A percentile compares a stretch with the other conserved stretches of the same genome.
Conservation (phyloP, 345 rosid genomes). For the Rubroshorea leprosula region DNA sequence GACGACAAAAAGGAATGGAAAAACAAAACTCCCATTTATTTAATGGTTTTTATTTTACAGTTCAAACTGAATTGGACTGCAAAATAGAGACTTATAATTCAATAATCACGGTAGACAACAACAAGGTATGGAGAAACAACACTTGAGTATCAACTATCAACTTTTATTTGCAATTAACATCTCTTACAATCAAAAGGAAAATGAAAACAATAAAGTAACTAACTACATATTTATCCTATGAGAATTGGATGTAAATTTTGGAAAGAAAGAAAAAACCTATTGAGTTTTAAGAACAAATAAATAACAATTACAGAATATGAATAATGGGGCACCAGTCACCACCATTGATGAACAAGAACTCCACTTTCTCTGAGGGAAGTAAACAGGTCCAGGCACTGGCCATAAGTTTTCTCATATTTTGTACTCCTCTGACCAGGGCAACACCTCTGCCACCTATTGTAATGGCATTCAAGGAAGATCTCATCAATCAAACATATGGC, state of each 20-base stretch:
- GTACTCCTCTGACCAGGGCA: slow-evolving; percentile 92
- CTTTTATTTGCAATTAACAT: neutral
- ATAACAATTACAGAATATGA: neutral
- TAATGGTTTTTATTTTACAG: no score
- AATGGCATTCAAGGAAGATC: slow-evolving; percentile 93
- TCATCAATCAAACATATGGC: slow-evolving; percentile 93
- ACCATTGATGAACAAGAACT: slow-evolving; percentile 99
- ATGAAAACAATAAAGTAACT: neutral
- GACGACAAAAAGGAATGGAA: no score
- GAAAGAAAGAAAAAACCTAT: neutral
- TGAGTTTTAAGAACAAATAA: neutral
- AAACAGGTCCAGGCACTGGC: slow-evolving; percentile 78
- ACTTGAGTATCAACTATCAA: neutral
- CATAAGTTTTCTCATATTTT: slow-evolving; percentile 76
- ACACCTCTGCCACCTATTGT: slow-evolving; percentile 97
- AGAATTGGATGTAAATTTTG: neutral
- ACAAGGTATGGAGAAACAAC: neutral
- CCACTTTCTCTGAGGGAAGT: slow-evolving; percentile 78
- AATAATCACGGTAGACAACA: no score
- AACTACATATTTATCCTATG: neutral
- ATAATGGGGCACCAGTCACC: slow-evolving; percentile 34
- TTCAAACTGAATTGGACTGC: no score
- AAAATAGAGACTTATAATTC: no score
- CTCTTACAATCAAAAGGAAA: neutral
- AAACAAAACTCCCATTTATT: no score